Base-by-base conservation (phyloP, 768 basidiomycete species). In the Trametes cubensis region DNA sequence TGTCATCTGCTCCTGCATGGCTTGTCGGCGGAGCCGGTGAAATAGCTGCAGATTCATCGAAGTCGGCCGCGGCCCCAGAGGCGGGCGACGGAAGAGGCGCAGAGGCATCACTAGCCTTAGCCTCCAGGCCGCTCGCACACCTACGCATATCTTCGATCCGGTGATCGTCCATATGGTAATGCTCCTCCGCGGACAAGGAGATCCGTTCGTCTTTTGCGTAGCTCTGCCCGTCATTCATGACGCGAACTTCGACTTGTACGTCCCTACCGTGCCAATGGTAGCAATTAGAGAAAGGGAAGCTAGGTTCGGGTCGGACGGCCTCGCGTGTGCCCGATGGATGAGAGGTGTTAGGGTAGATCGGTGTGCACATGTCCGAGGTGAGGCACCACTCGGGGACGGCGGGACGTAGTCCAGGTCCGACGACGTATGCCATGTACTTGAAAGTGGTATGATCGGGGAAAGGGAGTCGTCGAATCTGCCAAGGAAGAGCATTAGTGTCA, bases 351-450 rank as follows among this genome's bases (percentile, higher is more conserved):
- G 58, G 58, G 23, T 34, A 45, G 50, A 60, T 52, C 11, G 58
- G 58, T 20, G 46, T 38, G 14, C 26, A 51, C 58, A 60, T 60
- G 42, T 60, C 58, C n/a, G 40, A 25, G 13, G 50, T 38, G 49
- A 60, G 26, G 30, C 26, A 42, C 6, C 25, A 25, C 26, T 44
- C 50, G 3, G 60, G 60, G 4, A 48, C 46, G 11, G 34, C 38
- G 4, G 60, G 60, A 15, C 60, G 60, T 14, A 49, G 47, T 14
- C 46, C 53, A 10, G 52, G 60, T 8, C 53, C 60, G 17, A 61
- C 34, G 1, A 61, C 4, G 46, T 55, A 41, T 2, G 45, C 42
- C 38, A 23, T 6, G 26, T 55, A 61, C 39, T 48, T 47, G 53
- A 40, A 55, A 2, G 51, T 26, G 7, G 2, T 18, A 18, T 13